Conservation (phyloP, 305 asterid species). For the Fraxinus dipetala region DNA sequence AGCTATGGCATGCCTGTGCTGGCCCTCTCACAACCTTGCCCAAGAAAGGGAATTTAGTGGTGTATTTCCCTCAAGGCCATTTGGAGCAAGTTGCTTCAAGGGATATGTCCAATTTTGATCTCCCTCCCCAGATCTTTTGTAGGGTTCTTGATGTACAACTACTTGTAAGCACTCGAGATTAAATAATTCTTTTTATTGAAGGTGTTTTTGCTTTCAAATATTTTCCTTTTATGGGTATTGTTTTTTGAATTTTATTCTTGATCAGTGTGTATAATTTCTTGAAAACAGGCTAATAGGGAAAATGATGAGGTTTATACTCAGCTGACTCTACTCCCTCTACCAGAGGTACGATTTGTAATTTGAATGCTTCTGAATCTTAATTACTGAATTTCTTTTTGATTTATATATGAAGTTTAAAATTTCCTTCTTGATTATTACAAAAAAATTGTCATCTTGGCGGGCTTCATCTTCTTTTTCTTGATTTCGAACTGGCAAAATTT, state of each 20-base stretch:
- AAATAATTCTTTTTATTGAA: not conserved
- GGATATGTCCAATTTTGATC: constrained; percentile 68
- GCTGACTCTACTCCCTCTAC: constrained; percentile 70
- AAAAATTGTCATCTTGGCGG: not conserved
- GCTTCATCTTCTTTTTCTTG: not conserved
- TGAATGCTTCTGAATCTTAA: not conserved
- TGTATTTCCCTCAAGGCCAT: constrained; percentile 93
- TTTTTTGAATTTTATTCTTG: constrained; percentile 3
- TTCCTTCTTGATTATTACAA: not conserved
- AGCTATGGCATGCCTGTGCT: constrained; percentile 97
- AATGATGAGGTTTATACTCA: constrained; percentile 95
- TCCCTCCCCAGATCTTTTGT: constrained; percentile 90
- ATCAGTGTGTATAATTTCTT: constrained; percentile 10
- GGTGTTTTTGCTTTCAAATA: not conserved
- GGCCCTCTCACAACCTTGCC: constrained; percentile 84
- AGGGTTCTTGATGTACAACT: constrained; percentile 76
- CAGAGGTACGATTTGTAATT: constrained; percentile 54
- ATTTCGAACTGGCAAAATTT: not conserved
- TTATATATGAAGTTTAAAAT: not conserved
- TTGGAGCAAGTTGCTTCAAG: constrained; percentile 67
- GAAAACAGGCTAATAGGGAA: constrained; percentile 82
- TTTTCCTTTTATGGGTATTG: not conserved
- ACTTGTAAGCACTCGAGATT: constrained; percentile 49
- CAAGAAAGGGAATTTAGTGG: constrained; percentile 74
- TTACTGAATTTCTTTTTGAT: constrained; percentile 11